phyloP scores from a whole-genome alignment of 345 rosid species.

The Gynandropsis gynandra region DNA sequence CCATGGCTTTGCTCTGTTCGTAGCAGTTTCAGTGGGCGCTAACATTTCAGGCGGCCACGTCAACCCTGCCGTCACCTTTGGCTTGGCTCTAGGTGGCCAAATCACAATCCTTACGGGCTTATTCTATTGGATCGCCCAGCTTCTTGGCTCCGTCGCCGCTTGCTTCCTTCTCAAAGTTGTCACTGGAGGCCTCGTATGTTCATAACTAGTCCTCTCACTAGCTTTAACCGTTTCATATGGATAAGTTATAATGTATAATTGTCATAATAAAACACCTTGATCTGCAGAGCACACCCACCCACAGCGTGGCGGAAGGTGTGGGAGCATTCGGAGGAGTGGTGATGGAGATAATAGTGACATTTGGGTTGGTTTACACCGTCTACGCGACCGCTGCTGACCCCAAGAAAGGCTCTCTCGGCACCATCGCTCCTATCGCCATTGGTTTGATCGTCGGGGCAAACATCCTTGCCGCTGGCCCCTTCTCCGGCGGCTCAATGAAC shows the following conservation, averaged over 20 bases:
- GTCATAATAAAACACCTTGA: too few species aligned
- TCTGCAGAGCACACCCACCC: slow-evolving; percentile 73
- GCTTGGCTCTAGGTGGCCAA: too few species aligned
- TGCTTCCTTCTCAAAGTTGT: slow-evolving; percentile 70
- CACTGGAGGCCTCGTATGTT: slow-evolving; percentile 41
- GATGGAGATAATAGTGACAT: slow-evolving; percentile 75
- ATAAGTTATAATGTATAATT: too few species aligned
- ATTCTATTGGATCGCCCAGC: too few species aligned
- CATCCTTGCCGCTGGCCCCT: slow-evolving; percentile 89
- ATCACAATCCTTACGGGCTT: too few species aligned
- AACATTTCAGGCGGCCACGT: slow-evolving; percentile 90
- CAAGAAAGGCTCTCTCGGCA: too few species aligned
- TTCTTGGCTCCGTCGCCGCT: too few species aligned
- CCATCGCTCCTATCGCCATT: slow-evolving; percentile 71
- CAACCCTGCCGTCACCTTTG: too few species aligned
- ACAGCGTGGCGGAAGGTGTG: slow-evolving; percentile 61
- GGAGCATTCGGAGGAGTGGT: slow-evolving; percentile 46
- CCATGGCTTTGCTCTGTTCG: slow-evolving; percentile 73
- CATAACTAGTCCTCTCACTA: too few species aligned
- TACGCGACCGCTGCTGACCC: slow-evolving; percentile 70
- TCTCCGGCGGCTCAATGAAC: slow-evolving; percentile 92
- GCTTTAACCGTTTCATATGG: too few species aligned
- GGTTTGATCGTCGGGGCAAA: slow-evolving; percentile 92
- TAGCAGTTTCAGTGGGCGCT: slow-evolving; percentile 65
- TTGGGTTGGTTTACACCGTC: slow-evolving; percentile 74